Evolutionary conservation across 345 rosid genomes (phyloP), one percentile per base, ranked within the genome.

Genomic region (Physaria fendleri): DNA sequence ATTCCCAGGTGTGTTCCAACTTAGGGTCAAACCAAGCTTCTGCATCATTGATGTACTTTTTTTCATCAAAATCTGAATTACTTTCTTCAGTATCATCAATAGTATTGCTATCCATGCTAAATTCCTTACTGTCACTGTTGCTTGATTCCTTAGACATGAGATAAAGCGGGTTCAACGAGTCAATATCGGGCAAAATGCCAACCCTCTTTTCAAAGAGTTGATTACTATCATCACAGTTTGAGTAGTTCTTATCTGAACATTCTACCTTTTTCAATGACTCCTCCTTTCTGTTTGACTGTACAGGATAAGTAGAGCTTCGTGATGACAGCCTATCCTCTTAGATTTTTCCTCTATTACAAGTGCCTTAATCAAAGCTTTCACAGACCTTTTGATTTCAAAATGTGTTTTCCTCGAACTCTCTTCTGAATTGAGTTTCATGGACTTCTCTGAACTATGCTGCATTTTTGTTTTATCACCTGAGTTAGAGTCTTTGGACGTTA

Each of bases 321-420:
- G 83, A 71, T 81, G 84, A 32, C 47, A 57, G 24, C 80, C 76
- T 68, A 79, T 88, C 78, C 44, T 78, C 65, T 70, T 81, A 22
- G 71, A 59, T 53, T 68, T 71, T 59, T 92, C 97, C 9, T 84
- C 91, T 2, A 43, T 14, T 15, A 83, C 59, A 16, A 83, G 76
- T 46, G 91, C 79, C 68, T 82, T 92, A 4, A 84, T 35, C 70
- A 82, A 62, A 32, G 89, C 77, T 63, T 55, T 81, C 4, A 82
- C 80, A 8, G 92, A 81, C 21, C 18, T 55, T 81, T 82, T 85
- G 40, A 65, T 52, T 14, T 55, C 71, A n/a, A 79, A 29, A 44
- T 38, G 61, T 22, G 71, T 43, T 20, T 35, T 62, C 33, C 22
- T 68, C 17, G 46, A 44, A 69, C 71, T 71, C 65, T 73, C 81